These are phyloP conservation scores for Penicillium aurantiogriseum DNA, from an alignment of 2,329 filamentous ascomycete genomes.

Conservation along the genomic window DNA sequence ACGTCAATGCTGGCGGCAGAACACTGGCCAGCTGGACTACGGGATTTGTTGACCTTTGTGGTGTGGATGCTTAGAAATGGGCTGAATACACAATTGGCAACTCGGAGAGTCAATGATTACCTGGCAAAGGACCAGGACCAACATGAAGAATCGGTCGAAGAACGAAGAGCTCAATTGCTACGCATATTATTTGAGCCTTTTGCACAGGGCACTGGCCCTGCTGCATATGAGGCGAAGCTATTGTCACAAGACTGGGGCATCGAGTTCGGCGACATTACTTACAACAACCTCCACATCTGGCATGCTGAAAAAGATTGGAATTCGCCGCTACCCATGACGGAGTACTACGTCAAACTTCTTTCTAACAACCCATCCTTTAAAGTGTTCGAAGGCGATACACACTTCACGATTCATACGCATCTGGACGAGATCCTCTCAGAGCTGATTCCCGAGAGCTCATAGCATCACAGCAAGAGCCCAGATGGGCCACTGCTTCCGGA, in stretches of 20 bases:
- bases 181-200: constrained; percentile 27
- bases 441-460: constrained; percentile 1
- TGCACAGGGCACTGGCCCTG: constrained; percentile 24
- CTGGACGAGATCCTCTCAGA: not conserved
- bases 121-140: constrained; percentile 19
- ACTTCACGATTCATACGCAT: constrained; percentile 9
- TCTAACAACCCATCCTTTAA: constrained; percentile 32
- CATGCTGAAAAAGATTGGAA: constrained; percentile 31
- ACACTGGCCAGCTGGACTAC: constrained; percentile 26
- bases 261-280: constrained; percentile 26
- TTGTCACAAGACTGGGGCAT: constrained; percentile 32
- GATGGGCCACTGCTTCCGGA: not conserved
- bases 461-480: not conserved
- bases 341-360: constrained; percentile 39
- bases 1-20: constrained; percentile 18
- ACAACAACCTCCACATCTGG: constrained; percentile 29
- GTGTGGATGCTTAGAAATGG: constrained; percentile 22
- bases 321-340: constrained; percentile 32
- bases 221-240: constrained; percentile 29
- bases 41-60: constrained; percentile 13
- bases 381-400: constrained; percentile 34
- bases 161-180: constrained; percentile 16
- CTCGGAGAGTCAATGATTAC: constrained; percentile 25
- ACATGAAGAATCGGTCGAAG: not conserved
- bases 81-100: constrained; percentile 16